Conservation (phyloP, 805 yeast genomes). For the Cyberlindnera samutprakarnensis region DNA sequence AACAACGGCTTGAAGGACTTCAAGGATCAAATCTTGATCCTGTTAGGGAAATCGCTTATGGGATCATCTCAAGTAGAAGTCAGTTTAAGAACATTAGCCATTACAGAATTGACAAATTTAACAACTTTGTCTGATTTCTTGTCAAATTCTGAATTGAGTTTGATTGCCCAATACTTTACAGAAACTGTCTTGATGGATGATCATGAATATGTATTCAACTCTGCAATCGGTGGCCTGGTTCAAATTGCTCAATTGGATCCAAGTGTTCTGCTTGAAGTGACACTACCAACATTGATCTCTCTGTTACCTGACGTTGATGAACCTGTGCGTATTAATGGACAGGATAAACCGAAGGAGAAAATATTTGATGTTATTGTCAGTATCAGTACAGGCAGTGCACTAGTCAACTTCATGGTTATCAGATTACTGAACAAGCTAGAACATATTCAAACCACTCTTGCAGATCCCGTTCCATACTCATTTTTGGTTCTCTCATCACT, state of each 20-base stretch:
- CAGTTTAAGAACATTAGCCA: slow-evolving; percentile 57
- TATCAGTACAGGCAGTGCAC: slow-evolving; percentile 24
- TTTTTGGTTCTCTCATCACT: slow-evolving; percentile 14
- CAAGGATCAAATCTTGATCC: slow-evolving; percentile 62
- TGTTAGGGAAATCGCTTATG: slow-evolving; percentile 62
- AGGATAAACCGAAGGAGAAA: slow-evolving; percentile 20
- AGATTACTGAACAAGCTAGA: slow-evolving; percentile 29
- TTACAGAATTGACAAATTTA: slow-evolving; percentile 55
- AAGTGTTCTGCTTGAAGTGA: slow-evolving; percentile 38
- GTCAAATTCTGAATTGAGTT: slow-evolving; percentile 44
- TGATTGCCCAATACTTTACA: slow-evolving; percentile 57
- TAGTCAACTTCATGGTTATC: slow-evolving; percentile 31
- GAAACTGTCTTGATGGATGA: slow-evolving; percentile 49
- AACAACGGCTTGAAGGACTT: slow-evolving; percentile 5
- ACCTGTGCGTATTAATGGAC: slow-evolving; percentile 18
- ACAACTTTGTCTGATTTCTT: slow-evolving; percentile 44
- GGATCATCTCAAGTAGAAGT: slow-evolving; percentile 62
- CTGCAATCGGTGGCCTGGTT: slow-evolving; percentile 49
- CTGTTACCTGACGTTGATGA: slow-evolving; percentile 40
- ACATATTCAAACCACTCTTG: slow-evolving; percentile 7
- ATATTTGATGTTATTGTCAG: slow-evolving; percentile 19
- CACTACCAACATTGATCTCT: slow-evolving; percentile 44
- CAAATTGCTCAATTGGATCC: slow-evolving; percentile 31
- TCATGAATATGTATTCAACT: slow-evolving; percentile 43
- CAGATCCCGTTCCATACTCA: slow-evolving; percentile 9